A percentile compares a stretch with the other conserved stretches of the same genome.
These are phyloP conservation scores for Phytophthora megakarya DNA, from an alignment of 352 stramenopile species.

Conservation along the genomic window DNA sequence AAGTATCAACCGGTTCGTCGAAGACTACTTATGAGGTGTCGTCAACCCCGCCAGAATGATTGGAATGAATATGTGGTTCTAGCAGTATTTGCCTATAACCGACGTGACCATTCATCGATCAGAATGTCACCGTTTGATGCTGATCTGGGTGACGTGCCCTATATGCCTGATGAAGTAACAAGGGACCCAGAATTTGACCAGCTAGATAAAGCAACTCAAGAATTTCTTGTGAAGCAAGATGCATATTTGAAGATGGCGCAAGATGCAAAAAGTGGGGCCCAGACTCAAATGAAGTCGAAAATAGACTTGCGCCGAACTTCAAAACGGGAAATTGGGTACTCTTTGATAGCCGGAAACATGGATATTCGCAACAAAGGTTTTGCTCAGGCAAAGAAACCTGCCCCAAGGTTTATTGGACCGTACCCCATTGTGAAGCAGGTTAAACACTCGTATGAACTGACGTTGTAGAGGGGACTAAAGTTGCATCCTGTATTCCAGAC, in stretches of 20 bases:
- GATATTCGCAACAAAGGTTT: constrained; percentile 13
- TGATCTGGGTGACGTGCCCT: too few relatives aligned
- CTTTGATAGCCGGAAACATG: constrained; percentile 16
- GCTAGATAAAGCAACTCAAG: too few relatives aligned
- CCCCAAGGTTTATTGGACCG: constrained; percentile 6
- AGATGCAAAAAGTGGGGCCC: constrained; percentile 9
- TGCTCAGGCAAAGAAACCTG: constrained; percentile 1
- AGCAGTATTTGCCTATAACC: constrained; percentile 19
- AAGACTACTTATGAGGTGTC: constrained; percentile 9
- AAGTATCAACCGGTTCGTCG: constrained; percentile 11
- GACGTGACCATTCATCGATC: constrained; percentile 14
- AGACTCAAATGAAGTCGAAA: constrained; percentile 10
- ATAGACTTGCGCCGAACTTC: constrained; percentile 21
- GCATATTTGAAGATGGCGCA: too few relatives aligned
- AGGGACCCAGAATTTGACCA: too few relatives aligned
- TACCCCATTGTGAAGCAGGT: constrained; percentile 1
- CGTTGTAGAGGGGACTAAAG: not conserved
- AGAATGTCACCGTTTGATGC: constrained; percentile 18
- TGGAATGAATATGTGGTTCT: constrained; percentile 30
- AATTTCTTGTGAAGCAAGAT: too few relatives aligned
- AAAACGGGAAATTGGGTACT: constrained; percentile 3
- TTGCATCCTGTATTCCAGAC: too few relatives aligned
- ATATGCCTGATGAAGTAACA: too few relatives aligned
- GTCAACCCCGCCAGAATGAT: constrained; percentile 10
- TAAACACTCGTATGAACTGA: constrained; percentile 7